These are phyloP conservation scores for Fraxinus sp. DNA, from an alignment of 305 asterid genomes.

Conservation along the genomic window DNA sequence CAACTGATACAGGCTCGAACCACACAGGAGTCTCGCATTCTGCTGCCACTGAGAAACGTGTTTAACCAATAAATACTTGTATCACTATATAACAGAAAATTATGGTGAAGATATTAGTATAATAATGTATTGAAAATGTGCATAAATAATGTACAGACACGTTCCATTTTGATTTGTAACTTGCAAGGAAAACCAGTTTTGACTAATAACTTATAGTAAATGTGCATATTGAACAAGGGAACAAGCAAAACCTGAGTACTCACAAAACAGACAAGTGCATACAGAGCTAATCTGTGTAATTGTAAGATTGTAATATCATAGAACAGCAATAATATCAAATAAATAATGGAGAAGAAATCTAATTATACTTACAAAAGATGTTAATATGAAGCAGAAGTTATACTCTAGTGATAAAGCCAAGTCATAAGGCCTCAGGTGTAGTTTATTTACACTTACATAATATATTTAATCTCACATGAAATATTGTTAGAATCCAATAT, in stretches of 20 bases:
- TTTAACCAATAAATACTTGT: slow-evolving; percentile 23
- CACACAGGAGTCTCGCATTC: slow-evolving; percentile 63
- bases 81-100: background rate
- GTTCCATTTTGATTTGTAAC: background rate
- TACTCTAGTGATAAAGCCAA: background rate
- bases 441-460: background rate
- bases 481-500: background rate
- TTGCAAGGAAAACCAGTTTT: background rate
- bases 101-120: background rate
- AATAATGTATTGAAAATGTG: background rate
- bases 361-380: background rate
- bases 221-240: background rate
- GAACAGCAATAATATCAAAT: background rate
- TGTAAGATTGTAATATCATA: background rate
- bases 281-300: background rate
- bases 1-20: slow-evolving; percentile 97
- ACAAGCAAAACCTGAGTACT: background rate
- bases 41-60: slow-evolving; percentile 64
- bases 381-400: background rate
- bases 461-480: background rate
- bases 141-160: background rate
- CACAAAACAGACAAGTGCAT: background rate
- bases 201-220: background rate
- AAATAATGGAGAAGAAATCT: background rate
- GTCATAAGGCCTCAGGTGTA: background rate